Conservation (phyloP, 1,284 basidiomycete species). For the Trichosporon coremiiforme region DNA sequence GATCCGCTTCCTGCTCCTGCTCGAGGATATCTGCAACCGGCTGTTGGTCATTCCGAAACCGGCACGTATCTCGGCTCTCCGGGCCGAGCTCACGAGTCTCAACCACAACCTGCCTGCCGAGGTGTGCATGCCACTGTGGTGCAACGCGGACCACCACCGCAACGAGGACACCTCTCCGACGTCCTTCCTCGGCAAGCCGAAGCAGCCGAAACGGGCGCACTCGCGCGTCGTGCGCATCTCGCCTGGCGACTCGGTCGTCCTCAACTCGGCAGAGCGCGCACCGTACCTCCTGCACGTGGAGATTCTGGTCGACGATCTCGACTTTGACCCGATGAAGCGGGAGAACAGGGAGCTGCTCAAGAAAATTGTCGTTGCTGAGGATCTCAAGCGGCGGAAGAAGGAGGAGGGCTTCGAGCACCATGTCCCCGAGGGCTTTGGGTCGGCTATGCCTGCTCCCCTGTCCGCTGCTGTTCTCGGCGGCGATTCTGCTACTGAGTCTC, state of each 20-base stretch:
- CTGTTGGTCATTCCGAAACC: conserved; percentile 89
- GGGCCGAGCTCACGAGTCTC: conserved; percentile 91
- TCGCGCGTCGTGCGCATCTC: conserved; percentile 97
- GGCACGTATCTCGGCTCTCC: conserved; percentile 88
- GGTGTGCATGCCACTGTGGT: conserved; percentile 94
- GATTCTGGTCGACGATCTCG: conserved; percentile 85
- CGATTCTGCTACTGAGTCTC: background rate
- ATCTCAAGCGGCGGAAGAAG: conserved; percentile 52
- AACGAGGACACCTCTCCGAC: conserved; percentile 43
- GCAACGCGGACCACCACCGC: conserved; percentile 63
- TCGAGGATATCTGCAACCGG: conserved; percentile 92
- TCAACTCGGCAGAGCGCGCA: conserved; percentile 95
- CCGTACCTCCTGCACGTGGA: conserved; percentile 94
- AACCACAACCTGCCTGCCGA: conserved; percentile 96
- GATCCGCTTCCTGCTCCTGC: conserved; percentile 82
- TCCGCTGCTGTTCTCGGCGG: background rate
- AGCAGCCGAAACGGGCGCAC: conserved; percentile 65
- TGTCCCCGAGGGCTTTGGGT: conserved; percentile 33
- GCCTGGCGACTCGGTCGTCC: conserved; percentile 94
- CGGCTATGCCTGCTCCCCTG: conserved; percentile 33
- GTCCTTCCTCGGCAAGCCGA: conserved; percentile 18
- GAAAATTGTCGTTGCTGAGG: conserved; percentile 76
- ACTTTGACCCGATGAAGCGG: conserved; percentile 85
- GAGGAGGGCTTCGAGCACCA: conserved; percentile 36
- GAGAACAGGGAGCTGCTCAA: conserved; percentile 83